Evolutionary conservation across 768 basidiomycete species (phyloP).

Genomic region (Tricholoma matsutake): DNA sequence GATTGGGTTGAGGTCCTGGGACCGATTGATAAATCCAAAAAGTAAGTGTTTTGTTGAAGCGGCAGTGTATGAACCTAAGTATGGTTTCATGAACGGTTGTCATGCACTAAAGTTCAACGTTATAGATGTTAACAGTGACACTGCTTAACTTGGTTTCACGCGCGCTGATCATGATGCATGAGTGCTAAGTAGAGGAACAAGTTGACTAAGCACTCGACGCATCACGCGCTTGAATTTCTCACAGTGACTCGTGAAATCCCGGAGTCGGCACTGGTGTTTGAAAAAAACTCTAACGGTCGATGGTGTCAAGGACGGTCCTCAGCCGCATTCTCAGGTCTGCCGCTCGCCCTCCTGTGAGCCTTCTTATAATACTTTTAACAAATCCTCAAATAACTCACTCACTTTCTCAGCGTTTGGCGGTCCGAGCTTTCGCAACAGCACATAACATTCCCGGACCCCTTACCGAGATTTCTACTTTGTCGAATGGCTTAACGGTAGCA

Average conservation of each 20-base stretch:
- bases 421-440: slow-evolving; percentile 75
- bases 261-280: background rate
- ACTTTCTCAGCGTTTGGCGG: slow-evolving; percentile 6
- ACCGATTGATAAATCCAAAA: too few relatives aligned
- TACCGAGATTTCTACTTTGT: slow-evolving; percentile 88
- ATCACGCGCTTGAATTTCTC: background rate
- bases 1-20: too few relatives aligned
- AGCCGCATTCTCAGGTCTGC: slow-evolving; percentile 25
- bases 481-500: slow-evolving; percentile 94
- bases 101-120: too few relatives aligned
- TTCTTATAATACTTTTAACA: too few relatives aligned
- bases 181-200: too few relatives aligned
- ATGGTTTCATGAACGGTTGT: too few relatives aligned
- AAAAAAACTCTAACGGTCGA: slow-evolving; percentile 19
- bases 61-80: too few relatives aligned
- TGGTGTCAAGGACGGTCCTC: slow-evolving; percentile 31
- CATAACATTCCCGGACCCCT: slow-evolving; percentile 65
- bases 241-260: background rate
- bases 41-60: too few relatives aligned
- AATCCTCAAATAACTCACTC: background rate
- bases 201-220: too few relatives aligned
- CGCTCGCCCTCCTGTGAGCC: slow-evolving; percentile 17
- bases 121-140: too few relatives aligned
- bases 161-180: too few relatives aligned
- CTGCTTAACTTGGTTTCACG: too few relatives aligned